Evolutionary conservation across 257 asterid genomes (phyloP).

Genomic region (Avicennia marina): DNA sequence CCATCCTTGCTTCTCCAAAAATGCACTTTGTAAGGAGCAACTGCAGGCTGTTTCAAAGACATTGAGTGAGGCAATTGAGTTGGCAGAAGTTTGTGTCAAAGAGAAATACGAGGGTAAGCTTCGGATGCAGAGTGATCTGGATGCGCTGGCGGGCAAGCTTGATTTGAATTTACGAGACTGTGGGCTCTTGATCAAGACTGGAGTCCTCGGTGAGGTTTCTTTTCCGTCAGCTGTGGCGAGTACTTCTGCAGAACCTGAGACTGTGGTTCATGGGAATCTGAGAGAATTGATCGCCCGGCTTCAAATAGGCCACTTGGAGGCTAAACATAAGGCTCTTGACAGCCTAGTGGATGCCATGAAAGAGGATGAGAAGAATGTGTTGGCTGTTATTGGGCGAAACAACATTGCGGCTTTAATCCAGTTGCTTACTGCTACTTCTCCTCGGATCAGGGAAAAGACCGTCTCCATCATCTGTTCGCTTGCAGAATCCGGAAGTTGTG

Average conservation of each 20-base stretch:
- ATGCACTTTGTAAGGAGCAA: constrained; percentile 82
- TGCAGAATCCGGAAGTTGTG: constrained; percentile 69
- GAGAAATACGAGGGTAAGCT: constrained; percentile 84
- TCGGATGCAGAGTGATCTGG: constrained; percentile 88
- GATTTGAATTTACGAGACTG: constrained; percentile 87
- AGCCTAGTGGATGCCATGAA: constrained; percentile 63
- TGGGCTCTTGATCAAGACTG: constrained; percentile 80
- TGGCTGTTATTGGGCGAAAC: constrained; percentile 71
- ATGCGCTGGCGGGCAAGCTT: constrained; percentile 54
- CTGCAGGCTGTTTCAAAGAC: constrained; percentile 67
- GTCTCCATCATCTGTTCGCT: constrained; percentile 68
- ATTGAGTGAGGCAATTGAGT: constrained; percentile 46
- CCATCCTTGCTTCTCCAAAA: constrained; percentile 92
- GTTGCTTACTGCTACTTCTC: constrained; percentile 74
- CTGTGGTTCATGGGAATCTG: constrained; percentile 43
- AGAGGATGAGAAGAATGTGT: constrained; percentile 69
- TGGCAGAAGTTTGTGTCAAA: constrained; percentile 48
- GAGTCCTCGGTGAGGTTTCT: constrained; percentile 82
- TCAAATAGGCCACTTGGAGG: constrained; percentile 87
- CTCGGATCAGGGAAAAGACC: constrained; percentile 71
- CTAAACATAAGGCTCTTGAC: constrained; percentile 81
- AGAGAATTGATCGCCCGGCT: constrained; percentile 85
- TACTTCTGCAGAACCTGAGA: constrained; percentile 28
- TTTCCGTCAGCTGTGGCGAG: constrained; percentile 30
- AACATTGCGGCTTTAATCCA: constrained; percentile 69